Percentiles rank a stretch among this genome's conserved stretches.
These are phyloP conservation scores for Aspergillus oerlinghausenensis DNA, from an alignment of 2,329 filamentous ascomycete species.

Conservation along the genomic window DNA sequence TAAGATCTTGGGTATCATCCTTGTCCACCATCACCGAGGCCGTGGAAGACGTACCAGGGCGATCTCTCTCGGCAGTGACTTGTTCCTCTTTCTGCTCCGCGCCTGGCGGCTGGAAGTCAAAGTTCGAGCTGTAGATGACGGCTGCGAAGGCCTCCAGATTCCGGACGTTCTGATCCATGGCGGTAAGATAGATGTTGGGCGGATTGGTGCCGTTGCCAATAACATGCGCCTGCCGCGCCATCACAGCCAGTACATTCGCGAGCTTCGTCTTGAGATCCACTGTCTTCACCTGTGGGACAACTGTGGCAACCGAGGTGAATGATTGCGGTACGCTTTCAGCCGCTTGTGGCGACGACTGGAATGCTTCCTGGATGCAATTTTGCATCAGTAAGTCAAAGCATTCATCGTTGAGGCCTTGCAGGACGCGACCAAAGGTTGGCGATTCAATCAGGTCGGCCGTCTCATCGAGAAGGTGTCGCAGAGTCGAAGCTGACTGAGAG, in stretches of 20 bases:
- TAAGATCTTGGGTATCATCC: conserved; percentile 7
- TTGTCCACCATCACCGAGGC: conserved; percentile 18
- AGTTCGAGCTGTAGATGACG: conserved; percentile 47
- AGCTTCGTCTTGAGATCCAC: conserved; percentile 62
- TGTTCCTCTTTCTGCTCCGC: conserved; percentile 14
- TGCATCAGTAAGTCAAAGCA: conserved; percentile 82
- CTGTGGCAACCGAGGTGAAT: conserved; percentile 41
- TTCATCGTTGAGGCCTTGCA: conserved; percentile 79
- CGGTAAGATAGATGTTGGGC: conserved; percentile 42
- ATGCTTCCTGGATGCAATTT: conserved; percentile 72
- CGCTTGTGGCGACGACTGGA: conserved; percentile 50
- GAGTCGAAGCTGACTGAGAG: conserved; percentile 42
- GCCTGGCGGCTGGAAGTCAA: conserved; percentile 33
- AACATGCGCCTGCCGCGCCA: conserved; percentile 83
- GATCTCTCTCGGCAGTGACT: conserved; percentile 6
- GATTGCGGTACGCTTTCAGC: conserved; percentile 42
- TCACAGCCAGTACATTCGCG: conserved; percentile 81
- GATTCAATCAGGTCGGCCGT: conserved; percentile 95
- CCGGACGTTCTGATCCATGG: conserved; percentile 44
- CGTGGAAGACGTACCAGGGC: conserved; percentile 15
- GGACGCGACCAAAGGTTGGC: conserved; percentile 79
- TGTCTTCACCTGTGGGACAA: conserved; percentile 27
- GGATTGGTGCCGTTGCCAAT: conserved; percentile 67
- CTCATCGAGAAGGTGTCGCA: conserved; percentile 86
- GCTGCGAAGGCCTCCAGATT: conserved; percentile 47